These are phyloP conservation scores for Naematelia encephala DNA, from an alignment of 768 basidiomycete species.

Conservation along the genomic window DNA sequence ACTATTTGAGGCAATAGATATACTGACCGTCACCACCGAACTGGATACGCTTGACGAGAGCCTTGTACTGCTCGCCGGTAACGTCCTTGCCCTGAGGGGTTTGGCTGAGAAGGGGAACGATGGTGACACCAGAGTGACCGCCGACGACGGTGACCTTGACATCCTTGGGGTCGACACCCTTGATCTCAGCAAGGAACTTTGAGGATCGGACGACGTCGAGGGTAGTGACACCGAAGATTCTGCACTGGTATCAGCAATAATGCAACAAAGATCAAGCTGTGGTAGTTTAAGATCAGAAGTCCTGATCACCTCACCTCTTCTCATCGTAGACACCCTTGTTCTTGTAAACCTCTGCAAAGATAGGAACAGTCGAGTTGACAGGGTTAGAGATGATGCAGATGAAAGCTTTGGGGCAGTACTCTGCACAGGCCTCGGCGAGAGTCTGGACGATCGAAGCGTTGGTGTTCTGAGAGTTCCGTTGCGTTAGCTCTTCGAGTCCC, in stretches of 20 bases:
- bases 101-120: slow-evolving; percentile 93
- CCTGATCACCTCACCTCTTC: slow-evolving; percentile 62
- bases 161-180: slow-evolving; percentile 55
- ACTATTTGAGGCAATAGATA: neutral
- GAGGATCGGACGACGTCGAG: slow-evolving; percentile 97
- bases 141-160: slow-evolving; percentile 82
- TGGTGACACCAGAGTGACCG: slow-evolving; percentile 96
- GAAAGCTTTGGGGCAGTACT: slow-evolving; percentile 77
- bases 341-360: slow-evolving; percentile 93
- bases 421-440: slow-evolving; percentile 85
- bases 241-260: slow-evolving; percentile 48
- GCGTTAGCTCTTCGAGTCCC: slow-evolving; percentile 10
- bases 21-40: slow-evolving; percentile 88
- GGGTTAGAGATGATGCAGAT: slow-evolving; percentile 98
- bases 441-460: slow-evolving; percentile 96
- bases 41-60: slow-evolving; percentile 89
- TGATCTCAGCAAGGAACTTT: slow-evolving; percentile 81
- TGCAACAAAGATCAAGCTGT: neutral
- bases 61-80: slow-evolving; percentile 60
- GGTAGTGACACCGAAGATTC: slow-evolving; percentile 96
- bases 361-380: slow-evolving; percentile 98
- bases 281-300: neutral
- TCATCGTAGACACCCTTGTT: slow-evolving; percentile 85
- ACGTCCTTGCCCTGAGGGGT: slow-evolving; percentile 65
- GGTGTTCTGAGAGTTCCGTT: slow-evolving; percentile 60